Evolutionary conservation across 495 filamentous ascomycete species (phyloP).

Genomic region (Penicillium silybi): DNA sequence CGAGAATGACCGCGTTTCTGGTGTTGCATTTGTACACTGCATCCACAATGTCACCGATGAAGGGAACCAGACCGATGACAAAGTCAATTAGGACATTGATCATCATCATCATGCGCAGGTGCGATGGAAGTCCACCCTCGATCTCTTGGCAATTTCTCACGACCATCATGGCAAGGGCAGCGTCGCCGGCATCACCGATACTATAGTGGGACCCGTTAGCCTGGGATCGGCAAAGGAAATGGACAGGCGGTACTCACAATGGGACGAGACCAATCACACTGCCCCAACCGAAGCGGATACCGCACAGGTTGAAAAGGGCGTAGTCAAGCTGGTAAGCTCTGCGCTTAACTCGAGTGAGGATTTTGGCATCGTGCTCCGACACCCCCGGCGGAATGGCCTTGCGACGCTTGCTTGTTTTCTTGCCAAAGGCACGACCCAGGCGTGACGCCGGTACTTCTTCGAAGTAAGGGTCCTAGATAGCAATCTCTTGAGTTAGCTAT

Average conservation of each 20-base stretch:
- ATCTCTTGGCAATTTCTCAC: constrained; percentile 61
- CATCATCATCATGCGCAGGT: constrained; percentile 62
- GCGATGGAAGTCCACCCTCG: constrained; percentile 63
- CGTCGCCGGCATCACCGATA: constrained; percentile 72
- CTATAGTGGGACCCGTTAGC: constrained; percentile 33
- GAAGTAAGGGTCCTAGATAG: constrained; percentile 63
- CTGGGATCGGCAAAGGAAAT: not conserved
- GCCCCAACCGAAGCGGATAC: constrained; percentile 77
- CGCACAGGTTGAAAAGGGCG: constrained; percentile 68
- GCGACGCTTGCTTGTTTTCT: constrained; percentile 62
- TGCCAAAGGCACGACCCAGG: constrained; percentile 52
- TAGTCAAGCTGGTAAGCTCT: constrained; percentile 80
- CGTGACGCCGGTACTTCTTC: constrained; percentile 68
- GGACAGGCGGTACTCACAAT: constrained; percentile 47
- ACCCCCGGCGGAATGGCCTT: constrained; percentile 69
- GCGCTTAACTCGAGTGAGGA: constrained; percentile 75
- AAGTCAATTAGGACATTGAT: constrained; percentile 77
- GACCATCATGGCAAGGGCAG: constrained; percentile 57
- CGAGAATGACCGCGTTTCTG: constrained; percentile 70
- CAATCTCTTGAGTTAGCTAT: constrained; percentile 2
- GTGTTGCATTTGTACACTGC: constrained; percentile 67
- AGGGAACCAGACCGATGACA: constrained; percentile 74
- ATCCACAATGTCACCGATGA: constrained; percentile 82
- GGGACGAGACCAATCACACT: constrained; percentile 79
- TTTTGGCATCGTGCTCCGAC: constrained; percentile 70